phyloP scores from a whole-genome alignment of 352 stramenopile species.

The Globisporangium spinosum region DNA sequence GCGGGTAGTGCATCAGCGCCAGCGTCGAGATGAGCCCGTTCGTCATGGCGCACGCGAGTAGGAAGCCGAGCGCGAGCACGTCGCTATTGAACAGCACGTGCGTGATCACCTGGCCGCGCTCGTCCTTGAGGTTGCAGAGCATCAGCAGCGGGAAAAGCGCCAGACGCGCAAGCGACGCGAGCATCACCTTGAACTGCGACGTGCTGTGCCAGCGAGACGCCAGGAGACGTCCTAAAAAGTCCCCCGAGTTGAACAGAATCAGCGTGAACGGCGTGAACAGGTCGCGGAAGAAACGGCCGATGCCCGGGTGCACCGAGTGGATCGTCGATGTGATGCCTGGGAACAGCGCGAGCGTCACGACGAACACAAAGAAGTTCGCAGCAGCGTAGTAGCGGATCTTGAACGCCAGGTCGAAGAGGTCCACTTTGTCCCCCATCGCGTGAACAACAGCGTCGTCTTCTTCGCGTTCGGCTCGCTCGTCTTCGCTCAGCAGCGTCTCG shows the following conservation, averaged over 20 bases:
- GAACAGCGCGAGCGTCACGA: slow-evolving; percentile 74
- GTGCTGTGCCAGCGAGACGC: slow-evolving; percentile 36
- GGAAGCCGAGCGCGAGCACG: slow-evolving; percentile 49
- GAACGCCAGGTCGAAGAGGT: slow-evolving; percentile 49
- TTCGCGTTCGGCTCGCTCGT: slow-evolving; percentile 13
- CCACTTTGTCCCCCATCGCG: slow-evolving; percentile 24
- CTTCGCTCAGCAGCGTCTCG: slow-evolving; percentile 33
- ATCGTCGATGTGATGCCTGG: slow-evolving; percentile 73
- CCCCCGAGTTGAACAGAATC: slow-evolving; percentile 74
- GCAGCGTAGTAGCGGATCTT: slow-evolving; percentile 60
- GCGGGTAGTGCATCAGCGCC: slow-evolving; percentile 77
- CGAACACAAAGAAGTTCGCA: slow-evolving; percentile 71
- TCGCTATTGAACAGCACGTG: slow-evolving; percentile 74
- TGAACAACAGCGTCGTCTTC: slow-evolving; percentile 5
- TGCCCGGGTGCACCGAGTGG: slow-evolving; percentile 41
- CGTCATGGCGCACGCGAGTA: slow-evolving; percentile 55
- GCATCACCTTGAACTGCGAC: slow-evolving; percentile 33
- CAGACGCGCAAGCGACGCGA: slow-evolving; percentile 36
- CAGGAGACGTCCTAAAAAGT: slow-evolving; percentile 61
- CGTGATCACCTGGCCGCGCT: slow-evolving; percentile 58
- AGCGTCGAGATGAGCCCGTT: slow-evolving; percentile 74
- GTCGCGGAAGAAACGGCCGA: slow-evolving; percentile 49
- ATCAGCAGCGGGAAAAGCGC: slow-evolving; percentile 67
- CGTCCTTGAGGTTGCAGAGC: slow-evolving; percentile 76
- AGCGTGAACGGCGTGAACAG: slow-evolving; percentile 77